Evolutionary conservation across 2,329 filamentous ascomycete genomes (phyloP).

Genomic region (Aspergillus pseudoterreus): DNA sequence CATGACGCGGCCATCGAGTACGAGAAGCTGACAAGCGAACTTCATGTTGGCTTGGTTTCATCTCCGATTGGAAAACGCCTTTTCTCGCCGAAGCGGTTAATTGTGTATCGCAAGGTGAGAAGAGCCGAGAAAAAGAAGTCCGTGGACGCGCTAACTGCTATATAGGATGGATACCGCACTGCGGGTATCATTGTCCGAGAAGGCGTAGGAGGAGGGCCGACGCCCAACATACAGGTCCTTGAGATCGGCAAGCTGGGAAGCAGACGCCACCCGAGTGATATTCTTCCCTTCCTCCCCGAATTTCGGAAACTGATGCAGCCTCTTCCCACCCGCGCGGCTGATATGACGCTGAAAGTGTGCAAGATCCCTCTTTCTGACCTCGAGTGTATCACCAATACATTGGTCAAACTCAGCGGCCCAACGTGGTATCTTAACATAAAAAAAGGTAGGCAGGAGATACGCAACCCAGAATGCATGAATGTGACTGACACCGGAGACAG

Average conservation of each 20-base stretch:
- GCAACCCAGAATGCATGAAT: not conserved
- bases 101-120: conserved; percentile 69
- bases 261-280: conserved; percentile 73
- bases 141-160: conserved; percentile 16
- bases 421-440: conserved; percentile 48
- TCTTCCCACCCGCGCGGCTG: conserved; percentile 62
- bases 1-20: conserved; percentile 80
- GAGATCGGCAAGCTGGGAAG: conserved; percentile 69
- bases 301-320: conserved; percentile 66
- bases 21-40: conserved; percentile 71
- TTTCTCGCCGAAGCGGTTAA: conserved; percentile 69
- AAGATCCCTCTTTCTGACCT: conserved; percentile 73
- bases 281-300: conserved; percentile 74
- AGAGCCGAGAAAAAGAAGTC: not conserved
- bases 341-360: conserved; percentile 64
- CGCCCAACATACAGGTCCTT: conserved; percentile 71
- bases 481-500: conserved; percentile 28
- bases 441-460: conserved; percentile 39
- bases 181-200: conserved; percentile 77
- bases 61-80: conserved; percentile 80
- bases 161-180: conserved; percentile 72
- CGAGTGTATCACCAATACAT: conserved; percentile 75
- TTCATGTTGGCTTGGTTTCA: conserved; percentile 72
- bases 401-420: conserved; percentile 50
- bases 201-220: conserved; percentile 62